Percentiles rank a stretch among this genome's conserved stretches.
Conservation (phyloP, 169 alveolate species). For the Theileria parva region DNA sequence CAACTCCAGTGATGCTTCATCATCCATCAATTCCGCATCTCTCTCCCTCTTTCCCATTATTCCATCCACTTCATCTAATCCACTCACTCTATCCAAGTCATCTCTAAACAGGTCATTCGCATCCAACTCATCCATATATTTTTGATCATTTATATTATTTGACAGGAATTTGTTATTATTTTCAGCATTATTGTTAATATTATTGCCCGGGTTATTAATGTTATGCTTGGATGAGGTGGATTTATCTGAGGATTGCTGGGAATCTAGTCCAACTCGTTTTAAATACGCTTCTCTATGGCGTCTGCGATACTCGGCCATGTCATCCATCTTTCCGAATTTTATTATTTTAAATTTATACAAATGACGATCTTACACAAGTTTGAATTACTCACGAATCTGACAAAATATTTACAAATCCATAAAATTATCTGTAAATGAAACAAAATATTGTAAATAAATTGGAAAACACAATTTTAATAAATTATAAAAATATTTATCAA, state of each 20-base stretch:
- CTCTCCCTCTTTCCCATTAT: neutral
- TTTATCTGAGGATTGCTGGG: neutral
- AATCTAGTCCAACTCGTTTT: constrained; percentile 13
- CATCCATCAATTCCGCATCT: constrained; percentile 6
- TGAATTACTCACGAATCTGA: neutral
- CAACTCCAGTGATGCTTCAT: constrained; percentile 58
- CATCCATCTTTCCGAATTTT: constrained; percentile 27
- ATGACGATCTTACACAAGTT: too few species aligned
- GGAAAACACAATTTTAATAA: neutral
- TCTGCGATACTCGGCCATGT: constrained; percentile 49
- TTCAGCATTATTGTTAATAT: too few species aligned
- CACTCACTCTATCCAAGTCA: neutral
- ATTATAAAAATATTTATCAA: neutral
- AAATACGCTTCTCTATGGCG: constrained; percentile 67
- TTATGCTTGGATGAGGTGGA: neutral
- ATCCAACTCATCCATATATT: too few species aligned
- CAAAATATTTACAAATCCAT: neutral
- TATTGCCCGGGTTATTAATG: too few species aligned
- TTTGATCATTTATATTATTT: too few species aligned
- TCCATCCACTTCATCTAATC: neutral
- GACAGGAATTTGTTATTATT: neutral
- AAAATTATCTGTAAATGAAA: too few species aligned
- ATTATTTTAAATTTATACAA: neutral
- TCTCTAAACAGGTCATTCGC: too few species aligned
- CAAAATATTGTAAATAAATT: too few species aligned